Conservation (phyloP, 1,139 yeast species). For the Taphrina communis region DNA sequence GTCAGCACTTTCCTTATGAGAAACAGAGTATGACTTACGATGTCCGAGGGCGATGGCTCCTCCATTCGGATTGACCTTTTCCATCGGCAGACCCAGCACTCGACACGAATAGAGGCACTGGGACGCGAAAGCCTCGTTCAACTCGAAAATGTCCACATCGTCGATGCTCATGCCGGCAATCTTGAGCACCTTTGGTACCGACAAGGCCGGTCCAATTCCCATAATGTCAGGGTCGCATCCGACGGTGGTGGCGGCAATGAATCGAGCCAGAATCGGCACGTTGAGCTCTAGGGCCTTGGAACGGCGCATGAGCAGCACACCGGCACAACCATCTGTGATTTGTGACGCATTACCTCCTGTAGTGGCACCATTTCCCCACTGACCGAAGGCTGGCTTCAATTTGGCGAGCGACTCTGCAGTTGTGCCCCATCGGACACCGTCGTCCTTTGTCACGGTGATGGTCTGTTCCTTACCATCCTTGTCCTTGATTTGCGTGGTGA, state of each 20-base stretch:
- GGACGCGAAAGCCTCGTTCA: conserved; percentile 96
- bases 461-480: conserved; percentile 54
- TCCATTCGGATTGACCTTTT: conserved; percentile 86
- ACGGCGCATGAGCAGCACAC: conserved; percentile 81
- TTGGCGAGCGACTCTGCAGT: conserved; percentile 75
- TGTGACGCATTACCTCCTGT: conserved; percentile 99
- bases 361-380: conserved; percentile 68
- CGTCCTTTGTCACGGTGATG: conserved; percentile 71
- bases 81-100: conserved; percentile 67
- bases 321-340: conserved; percentile 94
- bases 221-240: conserved; percentile 97
- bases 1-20: not conserved
- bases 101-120: conserved; percentile 82
- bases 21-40: conserved; percentile 57
- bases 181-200: conserved; percentile 80
- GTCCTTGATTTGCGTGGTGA: conserved; percentile 56
- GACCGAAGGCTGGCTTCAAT: conserved; percentile 84
- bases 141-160: conserved; percentile 78
- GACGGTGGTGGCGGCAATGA: conserved; percentile 72
- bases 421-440: conserved; percentile 89
- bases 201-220: conserved; percentile 97
- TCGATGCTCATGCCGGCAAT: conserved; percentile 66
- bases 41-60: conserved; percentile 97
- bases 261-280: conserved; percentile 73
- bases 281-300: conserved; percentile 80